These are phyloP conservation scores for Rutidosis leptorrhynchoides DNA, from an alignment of 129 eudicot species.

Conservation along the genomic window DNA sequence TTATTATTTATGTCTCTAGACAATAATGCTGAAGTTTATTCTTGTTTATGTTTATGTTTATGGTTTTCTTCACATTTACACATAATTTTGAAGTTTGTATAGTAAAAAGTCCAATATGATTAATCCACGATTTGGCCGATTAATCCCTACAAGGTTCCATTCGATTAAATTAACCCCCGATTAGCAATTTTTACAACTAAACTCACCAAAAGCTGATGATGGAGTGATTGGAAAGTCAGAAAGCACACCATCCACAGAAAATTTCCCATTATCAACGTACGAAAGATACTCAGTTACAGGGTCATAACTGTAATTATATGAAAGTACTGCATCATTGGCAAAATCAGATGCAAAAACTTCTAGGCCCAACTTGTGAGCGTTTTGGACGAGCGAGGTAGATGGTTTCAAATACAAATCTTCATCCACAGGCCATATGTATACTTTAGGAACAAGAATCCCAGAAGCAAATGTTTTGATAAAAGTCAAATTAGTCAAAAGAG, in stretches of 20 bases:
- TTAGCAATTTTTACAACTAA: neutral
- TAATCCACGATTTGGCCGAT: no score
- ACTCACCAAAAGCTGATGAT: conserved; percentile 69
- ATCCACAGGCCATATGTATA: conserved; percentile 71
- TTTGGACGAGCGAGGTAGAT: conserved; percentile 60
- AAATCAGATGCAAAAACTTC: conserved; percentile 71
- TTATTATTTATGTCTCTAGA: no score
- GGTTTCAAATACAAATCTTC: conserved; percentile 46
- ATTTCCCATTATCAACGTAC: conserved; percentile 62
- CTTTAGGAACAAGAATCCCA: conserved; percentile 89
- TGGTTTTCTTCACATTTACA: no score
- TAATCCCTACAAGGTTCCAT: no score
- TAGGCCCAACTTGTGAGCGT: conserved; percentile 81
- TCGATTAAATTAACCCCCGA: no score
- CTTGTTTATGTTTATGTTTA: no score
- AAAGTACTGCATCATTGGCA: conserved; percentile 56
- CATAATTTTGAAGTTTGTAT: no score
- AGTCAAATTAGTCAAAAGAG: conserved; percentile 66
- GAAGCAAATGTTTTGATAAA: conserved; percentile 80
- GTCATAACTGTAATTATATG: conserved; percentile 77
- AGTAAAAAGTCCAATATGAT: no score
- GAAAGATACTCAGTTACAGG: conserved; percentile 72
- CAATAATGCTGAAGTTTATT: no score
- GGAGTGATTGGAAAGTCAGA: conserved; percentile 90
- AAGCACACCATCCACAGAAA: conserved; percentile 91